Evolutionary conservation across 73 alveolate species (phyloP).

Genomic region (Tetrahymena thermophila): DNA sequence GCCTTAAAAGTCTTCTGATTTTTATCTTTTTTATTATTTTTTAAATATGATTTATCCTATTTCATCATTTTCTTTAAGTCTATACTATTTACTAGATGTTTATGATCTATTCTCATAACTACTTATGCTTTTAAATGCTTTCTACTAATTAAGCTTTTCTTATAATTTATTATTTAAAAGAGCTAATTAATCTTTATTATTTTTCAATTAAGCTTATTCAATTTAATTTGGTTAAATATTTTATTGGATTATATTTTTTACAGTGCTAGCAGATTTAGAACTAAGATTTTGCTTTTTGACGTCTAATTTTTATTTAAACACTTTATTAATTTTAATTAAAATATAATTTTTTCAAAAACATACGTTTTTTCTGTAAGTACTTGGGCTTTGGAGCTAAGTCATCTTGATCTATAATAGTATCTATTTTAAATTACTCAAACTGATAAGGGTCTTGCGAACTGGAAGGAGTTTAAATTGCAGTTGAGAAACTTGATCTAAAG

Average conservation of each 20-base stretch:
- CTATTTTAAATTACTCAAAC: neutral
- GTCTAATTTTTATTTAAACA: neutral
- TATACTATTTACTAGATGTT: neutral
- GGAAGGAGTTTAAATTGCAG: neutral
- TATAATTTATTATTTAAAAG: no score
- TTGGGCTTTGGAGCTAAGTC: neutral
- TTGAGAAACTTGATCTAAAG: neutral
- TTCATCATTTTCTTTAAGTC: neutral
- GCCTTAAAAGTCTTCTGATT: neutral
- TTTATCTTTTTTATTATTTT: neutral
- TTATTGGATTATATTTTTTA: no score
- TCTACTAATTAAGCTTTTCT: neutral
- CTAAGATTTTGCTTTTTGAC: neutral
- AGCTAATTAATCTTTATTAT: no score
- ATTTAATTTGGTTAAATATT: no score
- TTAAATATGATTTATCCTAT: neutral
- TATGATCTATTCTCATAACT: neutral
- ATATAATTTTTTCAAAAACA: no score
- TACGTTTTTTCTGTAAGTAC: neutral
- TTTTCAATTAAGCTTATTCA: neutral
- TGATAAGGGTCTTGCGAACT: neutral
- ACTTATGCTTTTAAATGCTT: neutral
- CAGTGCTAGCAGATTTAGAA: neutral
- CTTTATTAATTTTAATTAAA: no score
- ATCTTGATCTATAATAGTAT: neutral